A percentile compares a stretch with the other conserved stretches of the same genome.
phyloP scores from a whole-genome alignment of 148 eudicot genomes.

The Vaccinium macrocarpon region DNA sequence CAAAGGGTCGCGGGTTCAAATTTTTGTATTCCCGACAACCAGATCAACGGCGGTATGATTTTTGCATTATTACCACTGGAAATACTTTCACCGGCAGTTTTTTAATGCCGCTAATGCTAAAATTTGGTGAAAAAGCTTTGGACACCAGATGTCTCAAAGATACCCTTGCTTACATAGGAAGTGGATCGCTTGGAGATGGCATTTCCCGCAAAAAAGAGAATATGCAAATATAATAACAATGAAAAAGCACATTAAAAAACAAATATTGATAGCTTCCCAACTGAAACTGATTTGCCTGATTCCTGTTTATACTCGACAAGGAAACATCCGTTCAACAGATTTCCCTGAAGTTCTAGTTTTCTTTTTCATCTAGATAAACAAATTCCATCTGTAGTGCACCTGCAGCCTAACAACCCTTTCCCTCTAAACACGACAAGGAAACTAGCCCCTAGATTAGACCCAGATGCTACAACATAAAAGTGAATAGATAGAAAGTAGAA shows the following conservation, averaged over 20 bases:
- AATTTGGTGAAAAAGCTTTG: background rate
- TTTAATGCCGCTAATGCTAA: too few species aligned
- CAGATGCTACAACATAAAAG: background rate
- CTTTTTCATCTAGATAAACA: background rate
- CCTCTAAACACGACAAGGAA: background rate
- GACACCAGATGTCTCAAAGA: background rate
- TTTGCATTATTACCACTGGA: too few species aligned
- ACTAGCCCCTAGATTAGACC: background rate
- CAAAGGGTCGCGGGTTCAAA: too few species aligned
- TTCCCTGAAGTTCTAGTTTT: background rate
- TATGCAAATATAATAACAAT: background rate
- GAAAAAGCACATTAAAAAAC: background rate
- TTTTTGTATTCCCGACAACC: too few species aligned
- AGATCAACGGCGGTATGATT: too few species aligned
- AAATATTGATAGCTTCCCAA: background rate
- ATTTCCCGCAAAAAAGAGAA: too few species aligned
- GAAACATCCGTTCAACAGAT: background rate
- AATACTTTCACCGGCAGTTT: too few species aligned
- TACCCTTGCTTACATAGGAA: background rate
- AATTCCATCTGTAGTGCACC: background rate
- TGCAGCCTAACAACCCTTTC: background rate
- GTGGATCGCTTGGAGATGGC: conserved; percentile 1
- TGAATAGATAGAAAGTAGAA: background rate
- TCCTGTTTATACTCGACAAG: background rate
- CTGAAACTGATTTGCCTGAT: background rate